Evolutionary conservation across 768 basidiomycete genomes (phyloP), one percentile per base, ranked within the genome.

Genomic region (Chiua virens): DNA sequence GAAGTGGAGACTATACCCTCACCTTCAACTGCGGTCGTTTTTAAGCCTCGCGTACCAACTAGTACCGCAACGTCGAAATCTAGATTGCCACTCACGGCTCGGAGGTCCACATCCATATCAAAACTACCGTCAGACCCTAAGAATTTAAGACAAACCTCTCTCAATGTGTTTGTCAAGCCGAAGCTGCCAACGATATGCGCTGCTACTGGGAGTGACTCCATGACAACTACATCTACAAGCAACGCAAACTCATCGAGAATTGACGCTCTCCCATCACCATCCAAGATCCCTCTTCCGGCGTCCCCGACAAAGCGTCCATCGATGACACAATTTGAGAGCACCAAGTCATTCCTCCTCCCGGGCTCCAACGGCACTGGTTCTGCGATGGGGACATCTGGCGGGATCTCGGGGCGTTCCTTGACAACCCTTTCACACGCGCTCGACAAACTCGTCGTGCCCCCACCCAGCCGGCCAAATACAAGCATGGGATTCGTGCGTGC

Each of bases 361-460:
- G 59, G 57, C 5, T 45, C 49, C 4, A 49, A 42, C 3, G 25
- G 42, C 22, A 41, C 36, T 13, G 45, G 38, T 1, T 14, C 35
- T 20, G 45, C 45, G 21, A 17, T 30, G 13, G 50, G 37, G 8
- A 43, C 42, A 28, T 30, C 58, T 25, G 50, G 46, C 14, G 35
- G 32, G 22, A 34, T 46, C 6, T 43, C 58, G 1, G 58, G 60
- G 11, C 58, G 80, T 5, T 79, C 85, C 0, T 66, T 90, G n/a
- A 80, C 81, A 5, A 86, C 78, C 6, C 72, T 90, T 14, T 81
- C 85, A 9, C 77, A 75, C 54, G 88, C 88, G 3, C 69, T 91
- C 23, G 83, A 89, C 61, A 86, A 83, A 60, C 73, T 90, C n/a
- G 75, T 76, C 23, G 78, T 80, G 65, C 86, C 83, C 0, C 77